A percentile compares a stretch with the other conserved stretches of the same genome.
These are phyloP conservation scores for Cercospora citrullina DNA, from an alignment of 2,329 filamentous ascomycete genomes.

Conservation along the genomic window DNA sequence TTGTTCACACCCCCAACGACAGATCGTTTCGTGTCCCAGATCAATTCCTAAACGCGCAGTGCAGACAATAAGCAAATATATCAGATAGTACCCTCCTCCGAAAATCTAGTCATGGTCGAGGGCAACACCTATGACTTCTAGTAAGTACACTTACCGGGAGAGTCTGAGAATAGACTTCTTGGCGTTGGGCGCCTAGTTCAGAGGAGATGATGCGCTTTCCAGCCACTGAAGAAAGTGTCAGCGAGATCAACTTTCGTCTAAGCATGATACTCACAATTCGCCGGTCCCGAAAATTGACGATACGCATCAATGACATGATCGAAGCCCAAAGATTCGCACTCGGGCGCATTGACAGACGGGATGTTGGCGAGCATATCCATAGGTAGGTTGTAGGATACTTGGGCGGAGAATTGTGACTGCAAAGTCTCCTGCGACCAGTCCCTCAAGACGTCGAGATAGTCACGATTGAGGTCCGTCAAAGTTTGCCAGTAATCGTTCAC, in stretches of 20 bases:
- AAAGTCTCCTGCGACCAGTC: conserved; percentile 33
- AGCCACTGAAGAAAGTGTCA: conserved; percentile 22
- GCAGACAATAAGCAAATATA: background rate
- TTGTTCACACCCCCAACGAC: conserved; percentile 48
- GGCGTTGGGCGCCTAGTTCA: conserved; percentile 37
- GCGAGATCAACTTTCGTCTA: background rate
- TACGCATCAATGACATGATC: conserved; percentile 37
- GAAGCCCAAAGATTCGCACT: conserved; percentile 41
- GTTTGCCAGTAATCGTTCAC: conserved; percentile 37
- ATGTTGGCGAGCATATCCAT: conserved; percentile 39
- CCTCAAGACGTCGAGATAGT: conserved; percentile 33
- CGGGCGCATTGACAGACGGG: conserved; percentile 37
- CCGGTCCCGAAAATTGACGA: conserved; percentile 39
- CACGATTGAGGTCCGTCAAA: conserved; percentile 36
- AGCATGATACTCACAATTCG: conserved; percentile 27
- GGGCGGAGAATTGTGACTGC: conserved; percentile 35
- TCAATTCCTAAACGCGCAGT: conserved; percentile 26
- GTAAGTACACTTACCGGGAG: conserved; percentile 22
- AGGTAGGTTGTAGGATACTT: conserved; percentile 41
- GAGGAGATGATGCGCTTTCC: conserved; percentile 38
- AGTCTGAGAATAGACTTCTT: conserved; percentile 34
- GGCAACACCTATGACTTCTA: background rate
- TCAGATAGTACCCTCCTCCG: background rate
- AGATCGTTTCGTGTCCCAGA: conserved; percentile 43
- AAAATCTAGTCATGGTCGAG: background rate